Evolutionary conservation across 257 asterid species (phyloP).

Genomic region (Ilex aquifolium): DNA sequence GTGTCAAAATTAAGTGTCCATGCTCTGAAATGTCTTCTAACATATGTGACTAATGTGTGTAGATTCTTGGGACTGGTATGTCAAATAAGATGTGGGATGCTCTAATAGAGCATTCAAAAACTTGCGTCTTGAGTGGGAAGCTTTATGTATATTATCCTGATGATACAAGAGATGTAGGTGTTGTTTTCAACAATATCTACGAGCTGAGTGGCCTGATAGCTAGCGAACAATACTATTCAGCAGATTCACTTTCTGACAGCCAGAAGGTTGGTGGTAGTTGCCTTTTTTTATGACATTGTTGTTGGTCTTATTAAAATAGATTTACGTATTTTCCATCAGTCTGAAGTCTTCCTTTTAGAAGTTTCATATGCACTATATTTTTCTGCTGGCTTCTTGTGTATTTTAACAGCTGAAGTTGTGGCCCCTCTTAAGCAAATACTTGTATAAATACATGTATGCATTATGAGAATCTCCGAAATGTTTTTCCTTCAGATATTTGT

Average conservation of each 20-base stretch:
- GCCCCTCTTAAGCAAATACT: too few species aligned
- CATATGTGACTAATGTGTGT: conserved; percentile 15
- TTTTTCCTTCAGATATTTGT: conserved; percentile 16
- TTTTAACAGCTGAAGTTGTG: background rate
- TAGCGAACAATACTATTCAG: conserved; percentile 68
- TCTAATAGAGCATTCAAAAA: conserved; percentile 87
- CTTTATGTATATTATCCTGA: conserved; percentile 78
- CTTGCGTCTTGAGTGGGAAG: conserved; percentile 92
- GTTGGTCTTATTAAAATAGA: background rate
- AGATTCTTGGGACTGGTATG: conserved; percentile 98
- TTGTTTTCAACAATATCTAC: conserved; percentile 81
- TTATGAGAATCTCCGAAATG: too few species aligned
- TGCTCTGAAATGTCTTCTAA: conserved; percentile 9
- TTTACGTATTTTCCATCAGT: background rate
- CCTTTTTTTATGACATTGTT: background rate
- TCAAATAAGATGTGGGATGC: conserved; percentile 99
- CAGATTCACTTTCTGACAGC: conserved; percentile 87
- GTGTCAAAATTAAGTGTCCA: conserved; percentile 8
- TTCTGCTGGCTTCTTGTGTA: too few species aligned
- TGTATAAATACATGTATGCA: too few species aligned
- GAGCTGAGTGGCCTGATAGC: conserved; percentile 91
- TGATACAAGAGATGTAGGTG: conserved; percentile 75
- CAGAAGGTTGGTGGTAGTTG: conserved; percentile 61
- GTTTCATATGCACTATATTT: too few species aligned
- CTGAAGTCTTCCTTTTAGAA: too few species aligned